Evolutionary conservation across 2,329 filamentous ascomycete genomes (phyloP).

Genomic region (Trichoderma polysporum): DNA sequence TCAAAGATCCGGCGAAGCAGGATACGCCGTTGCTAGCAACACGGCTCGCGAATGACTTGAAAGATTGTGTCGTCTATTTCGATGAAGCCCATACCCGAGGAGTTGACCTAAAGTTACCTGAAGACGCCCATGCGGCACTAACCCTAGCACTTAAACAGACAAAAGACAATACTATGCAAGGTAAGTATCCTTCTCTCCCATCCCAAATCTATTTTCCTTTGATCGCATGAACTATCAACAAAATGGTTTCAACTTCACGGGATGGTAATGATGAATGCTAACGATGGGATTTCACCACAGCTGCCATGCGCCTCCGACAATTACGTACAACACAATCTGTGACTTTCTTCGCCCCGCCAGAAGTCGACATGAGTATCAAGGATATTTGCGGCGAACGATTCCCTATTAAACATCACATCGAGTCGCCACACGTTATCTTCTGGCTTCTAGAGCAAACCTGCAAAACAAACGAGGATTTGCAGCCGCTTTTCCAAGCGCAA

Average conservation of each 20-base stretch:
- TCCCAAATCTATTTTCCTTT: not conserved
- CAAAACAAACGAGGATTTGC: constrained; percentile 56
- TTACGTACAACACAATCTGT: constrained; percentile 56
- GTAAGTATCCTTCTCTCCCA: constrained; percentile 32
- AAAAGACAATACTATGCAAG: constrained; percentile 62
- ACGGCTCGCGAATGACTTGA: constrained; percentile 54
- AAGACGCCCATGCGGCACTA: constrained; percentile 47
- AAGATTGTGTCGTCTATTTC: constrained; percentile 55
- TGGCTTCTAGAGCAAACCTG: constrained; percentile 69
- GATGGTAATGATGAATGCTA: not conserved
- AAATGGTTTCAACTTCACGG: not conserved
- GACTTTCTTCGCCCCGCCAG: constrained; percentile 55
- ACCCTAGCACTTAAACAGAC: constrained; percentile 57
- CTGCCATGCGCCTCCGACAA: constrained; percentile 65
- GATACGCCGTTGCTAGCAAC: constrained; percentile 52
- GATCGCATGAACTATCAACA: not conserved
- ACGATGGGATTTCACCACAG: constrained; percentile 33
- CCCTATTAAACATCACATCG: not conserved
- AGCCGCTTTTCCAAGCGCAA: constrained; percentile 59
- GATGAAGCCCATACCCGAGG: constrained; percentile 53
- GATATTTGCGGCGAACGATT: constrained; percentile 35
- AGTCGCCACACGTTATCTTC: constrained; percentile 35
- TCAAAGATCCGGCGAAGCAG: constrained; percentile 35
- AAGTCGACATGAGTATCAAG: constrained; percentile 61
- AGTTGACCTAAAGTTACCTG: constrained; percentile 57